These are phyloP conservation scores for Suhomyces bolitotheri DNA, from an alignment of 1,139 yeast species.

Conservation along the genomic window DNA sequence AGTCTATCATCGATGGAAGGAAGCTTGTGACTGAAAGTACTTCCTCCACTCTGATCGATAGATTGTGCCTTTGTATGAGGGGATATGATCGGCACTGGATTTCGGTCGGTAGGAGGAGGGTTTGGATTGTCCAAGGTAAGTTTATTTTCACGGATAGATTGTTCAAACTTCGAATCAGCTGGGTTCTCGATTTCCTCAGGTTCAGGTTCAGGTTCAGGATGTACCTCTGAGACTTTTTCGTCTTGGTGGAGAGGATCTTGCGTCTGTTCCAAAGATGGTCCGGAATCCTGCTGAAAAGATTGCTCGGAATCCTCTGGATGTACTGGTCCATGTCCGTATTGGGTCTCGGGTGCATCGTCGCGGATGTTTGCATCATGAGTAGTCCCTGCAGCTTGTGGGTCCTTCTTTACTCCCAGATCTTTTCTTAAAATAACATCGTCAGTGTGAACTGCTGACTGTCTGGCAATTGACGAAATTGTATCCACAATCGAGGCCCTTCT, in stretches of 20 bases:
- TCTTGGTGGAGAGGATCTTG: no score
- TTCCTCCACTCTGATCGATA: neutral
- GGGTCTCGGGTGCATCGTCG: neutral
- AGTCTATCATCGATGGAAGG: conserved; percentile 6
- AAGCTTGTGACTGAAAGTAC: no score
- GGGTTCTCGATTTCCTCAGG: neutral
- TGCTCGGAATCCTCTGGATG: neutral
- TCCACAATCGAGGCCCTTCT: conserved; percentile 16
- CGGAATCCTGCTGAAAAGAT: neutral
- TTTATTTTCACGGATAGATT: conserved; percentile 16
- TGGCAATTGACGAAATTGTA: conserved; percentile 18
- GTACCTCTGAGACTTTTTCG: neutral
- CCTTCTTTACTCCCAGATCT: conserved; percentile 6
- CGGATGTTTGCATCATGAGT: no score
- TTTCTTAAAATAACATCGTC: conserved; percentile 16
- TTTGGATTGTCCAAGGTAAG: conserved; percentile 7
- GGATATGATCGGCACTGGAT: conserved; percentile 2
- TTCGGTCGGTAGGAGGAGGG: conserved; percentile 1
- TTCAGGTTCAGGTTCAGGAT: no score
- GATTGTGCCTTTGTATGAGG: conserved; percentile 3
- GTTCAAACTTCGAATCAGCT: conserved; percentile 12
- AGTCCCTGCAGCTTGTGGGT: neutral
- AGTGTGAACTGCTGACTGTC: conserved; percentile 16
- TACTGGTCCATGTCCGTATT: neutral
- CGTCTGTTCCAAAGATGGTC: neutral